A percentile compares a stretch with the other conserved stretches of the same genome.
Conservation (phyloP, 805 yeast species). For the Yarrowia osloensis region DNA sequence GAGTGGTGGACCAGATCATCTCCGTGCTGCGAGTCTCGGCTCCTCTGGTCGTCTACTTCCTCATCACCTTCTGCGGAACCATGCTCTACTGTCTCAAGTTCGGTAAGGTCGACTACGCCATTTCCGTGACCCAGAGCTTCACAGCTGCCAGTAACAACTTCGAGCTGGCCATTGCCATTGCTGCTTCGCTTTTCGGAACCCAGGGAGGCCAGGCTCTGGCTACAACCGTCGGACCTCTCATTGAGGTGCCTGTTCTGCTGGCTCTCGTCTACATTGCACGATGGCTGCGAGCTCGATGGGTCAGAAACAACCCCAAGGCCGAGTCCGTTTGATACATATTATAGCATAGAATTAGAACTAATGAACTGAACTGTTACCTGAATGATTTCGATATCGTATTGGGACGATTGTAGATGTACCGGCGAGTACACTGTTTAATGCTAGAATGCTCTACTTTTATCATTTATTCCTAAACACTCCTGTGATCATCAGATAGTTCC, state of each 20-base stretch:
- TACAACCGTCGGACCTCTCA: conserved; percentile 59
- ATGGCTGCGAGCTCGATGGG: conserved; percentile 27
- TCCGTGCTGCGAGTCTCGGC: conserved; percentile 53
- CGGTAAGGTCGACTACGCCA: conserved; percentile 41
- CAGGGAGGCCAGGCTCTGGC: conserved; percentile 58
- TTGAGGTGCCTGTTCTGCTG: conserved; percentile 57
- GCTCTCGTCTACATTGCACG: conserved; percentile 36
- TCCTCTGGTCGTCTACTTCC: conserved; percentile 53
- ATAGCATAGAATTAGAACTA: background rate
- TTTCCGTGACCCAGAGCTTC: conserved; percentile 54
- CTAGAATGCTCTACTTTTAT: no score
- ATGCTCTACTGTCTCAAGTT: conserved; percentile 41
- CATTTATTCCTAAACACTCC: no score
- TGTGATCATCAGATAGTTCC: no score
- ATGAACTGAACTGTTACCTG: no score
- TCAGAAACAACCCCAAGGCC: background rate
- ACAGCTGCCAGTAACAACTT: conserved; percentile 62
- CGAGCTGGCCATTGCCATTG: conserved; percentile 57
- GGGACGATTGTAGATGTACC: no score
- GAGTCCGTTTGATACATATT: background rate
- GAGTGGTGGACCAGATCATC: conserved; percentile 51
- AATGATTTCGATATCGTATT: no score
- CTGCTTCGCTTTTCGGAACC: conserved; percentile 54
- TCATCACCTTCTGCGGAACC: conserved; percentile 52
- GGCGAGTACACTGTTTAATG: no score